Percentiles rank a stretch among this genome's conserved stretches.
These are phyloP conservation scores for Oidiodendron maius DNA, from an alignment of 495 filamentous ascomycete genomes.

Conservation along the genomic window DNA sequence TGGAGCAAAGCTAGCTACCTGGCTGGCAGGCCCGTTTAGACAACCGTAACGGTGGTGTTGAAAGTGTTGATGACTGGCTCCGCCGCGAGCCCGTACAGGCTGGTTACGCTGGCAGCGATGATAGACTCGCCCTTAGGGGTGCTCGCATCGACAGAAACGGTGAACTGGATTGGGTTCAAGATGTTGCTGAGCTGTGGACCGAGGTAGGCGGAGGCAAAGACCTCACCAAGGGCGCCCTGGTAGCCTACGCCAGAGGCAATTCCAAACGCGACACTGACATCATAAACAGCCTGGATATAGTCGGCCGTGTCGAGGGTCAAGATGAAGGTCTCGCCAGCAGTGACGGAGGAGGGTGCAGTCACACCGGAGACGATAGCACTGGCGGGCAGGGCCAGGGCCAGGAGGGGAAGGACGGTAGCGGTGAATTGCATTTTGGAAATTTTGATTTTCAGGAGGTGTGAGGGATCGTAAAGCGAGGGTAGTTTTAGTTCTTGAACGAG, in stretches of 20 bases:
- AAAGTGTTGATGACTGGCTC: not conserved
- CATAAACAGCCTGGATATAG: conserved; percentile 18
- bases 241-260: conserved; percentile 8
- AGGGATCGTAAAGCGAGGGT: not conserved
- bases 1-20: too few relatives aligned
- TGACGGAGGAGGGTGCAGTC: conserved; percentile 6
- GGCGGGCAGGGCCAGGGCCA: conserved; percentile 3
- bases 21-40: too few relatives aligned
- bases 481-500: not conserved
- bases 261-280: conserved; percentile 13
- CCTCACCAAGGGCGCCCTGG: conserved; percentile 5
- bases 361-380: conserved; percentile 12
- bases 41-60: conserved; percentile 11
- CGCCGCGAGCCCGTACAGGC: conserved; percentile 10
- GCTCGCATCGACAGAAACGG: conserved; percentile 1
- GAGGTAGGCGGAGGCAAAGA: conserved; percentile 10
- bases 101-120: conserved; percentile 4
- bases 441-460: not conserved
- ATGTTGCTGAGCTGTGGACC: conserved; percentile 7
- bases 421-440: conserved; percentile 13
- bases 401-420: not conserved
- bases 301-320: conserved; percentile 6
- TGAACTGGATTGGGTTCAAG: conserved; percentile 6
- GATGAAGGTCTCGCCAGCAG: conserved; percentile 7
- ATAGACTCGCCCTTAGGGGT: not conserved